Evolutionary conservation across 495 filamentous ascomycete species (phyloP).

Genomic region (Acidomyces sp.): DNA sequence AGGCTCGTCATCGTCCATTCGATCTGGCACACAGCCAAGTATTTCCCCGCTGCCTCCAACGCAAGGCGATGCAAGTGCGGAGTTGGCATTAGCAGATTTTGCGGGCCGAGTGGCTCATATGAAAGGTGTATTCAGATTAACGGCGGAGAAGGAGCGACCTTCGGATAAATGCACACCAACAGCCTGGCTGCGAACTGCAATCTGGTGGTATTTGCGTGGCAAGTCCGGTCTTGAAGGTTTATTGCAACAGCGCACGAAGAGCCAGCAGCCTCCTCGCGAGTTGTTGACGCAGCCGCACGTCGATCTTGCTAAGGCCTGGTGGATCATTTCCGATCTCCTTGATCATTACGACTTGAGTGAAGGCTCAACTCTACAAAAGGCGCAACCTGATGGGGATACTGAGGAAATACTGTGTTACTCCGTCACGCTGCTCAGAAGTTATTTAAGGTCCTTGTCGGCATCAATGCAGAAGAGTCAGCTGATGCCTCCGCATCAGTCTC

Average conservation of each 20-base stretch:
- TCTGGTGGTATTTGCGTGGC: slow-evolving; percentile 84
- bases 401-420: slow-evolving; percentile 3
- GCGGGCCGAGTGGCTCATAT: slow-evolving; percentile 51
- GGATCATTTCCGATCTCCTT: slow-evolving; percentile 59
- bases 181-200: slow-evolving; percentile 48
- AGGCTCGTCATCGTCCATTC: slow-evolving; percentile 5
- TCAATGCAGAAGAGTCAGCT: slow-evolving; percentile 75
- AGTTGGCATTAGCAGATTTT: slow-evolving; percentile 57
- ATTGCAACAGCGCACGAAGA: slow-evolving; percentile 4
- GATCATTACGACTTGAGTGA: slow-evolving; percentile 21
- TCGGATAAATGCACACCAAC: slow-evolving; percentile 40
- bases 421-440: slow-evolving; percentile 24
- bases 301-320: slow-evolving; percentile 70
- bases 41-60: slow-evolving; percentile 3
- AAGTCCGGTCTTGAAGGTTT: slow-evolving; percentile 56
- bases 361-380: slow-evolving; percentile 36
- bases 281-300: slow-evolving; percentile 36
- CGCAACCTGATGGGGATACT: slow-evolving; percentile 25
- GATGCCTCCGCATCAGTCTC: slow-evolving; percentile 44
- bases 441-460: slow-evolving; percentile 55
- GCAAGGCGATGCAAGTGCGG: slow-evolving; percentile 32
- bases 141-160: slow-evolving; percentile 57
- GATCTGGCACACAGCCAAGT: slow-evolving; percentile 3
- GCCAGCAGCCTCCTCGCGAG: slow-evolving; percentile 32
- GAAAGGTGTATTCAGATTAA: slow-evolving; percentile 51